These are phyloP conservation scores for Asterochloris erici DNA, from an alignment of 139 green algal species.

Conservation along the genomic window DNA sequence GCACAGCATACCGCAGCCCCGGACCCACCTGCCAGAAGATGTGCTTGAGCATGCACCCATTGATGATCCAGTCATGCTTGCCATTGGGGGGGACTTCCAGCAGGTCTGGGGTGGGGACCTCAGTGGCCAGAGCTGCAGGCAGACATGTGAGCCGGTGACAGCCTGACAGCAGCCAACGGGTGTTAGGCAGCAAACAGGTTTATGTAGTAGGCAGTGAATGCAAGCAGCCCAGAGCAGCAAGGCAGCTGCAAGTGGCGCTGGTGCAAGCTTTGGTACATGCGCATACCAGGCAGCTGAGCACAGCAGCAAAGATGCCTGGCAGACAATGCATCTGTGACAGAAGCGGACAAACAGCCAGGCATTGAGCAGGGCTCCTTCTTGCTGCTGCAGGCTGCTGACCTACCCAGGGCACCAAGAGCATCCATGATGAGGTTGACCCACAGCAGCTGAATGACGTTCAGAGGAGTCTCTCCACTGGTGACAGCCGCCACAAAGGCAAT, in stretches of 20 bases:
- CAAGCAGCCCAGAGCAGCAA: not conserved
- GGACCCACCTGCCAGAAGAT: slow-evolving; percentile 74
- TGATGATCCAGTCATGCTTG: slow-evolving; percentile 84
- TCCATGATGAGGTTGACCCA: slow-evolving; percentile 99
- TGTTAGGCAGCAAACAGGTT: not conserved
- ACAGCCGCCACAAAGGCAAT: slow-evolving; percentile 92
- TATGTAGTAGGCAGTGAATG: not conserved
- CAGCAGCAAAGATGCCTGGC: too few species aligned
- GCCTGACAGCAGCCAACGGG: not conserved
- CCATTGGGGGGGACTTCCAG: slow-evolving; percentile 82
- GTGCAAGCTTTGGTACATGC: too few species aligned
- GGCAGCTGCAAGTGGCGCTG: not conserved
- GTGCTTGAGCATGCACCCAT: slow-evolving; percentile 89
- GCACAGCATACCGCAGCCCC: slow-evolving; percentile 13
- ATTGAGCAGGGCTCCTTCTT: not conserved
- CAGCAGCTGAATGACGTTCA: slow-evolving; percentile 94
- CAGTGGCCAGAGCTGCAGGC: slow-evolving; percentile 77
- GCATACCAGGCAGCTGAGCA: too few species aligned
- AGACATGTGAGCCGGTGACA: not conserved
- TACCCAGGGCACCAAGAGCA: slow-evolving; percentile 72
- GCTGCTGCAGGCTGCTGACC: not conserved
- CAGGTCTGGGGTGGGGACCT: slow-evolving; percentile 82
- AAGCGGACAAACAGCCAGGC: too few species aligned
- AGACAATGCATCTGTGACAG: too few species aligned
- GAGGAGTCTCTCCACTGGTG: slow-evolving; percentile 67